These are phyloP conservation scores for Kuraishia piskuri DNA, from an alignment of 805 yeast genomes.

Conservation along the genomic window DNA sequence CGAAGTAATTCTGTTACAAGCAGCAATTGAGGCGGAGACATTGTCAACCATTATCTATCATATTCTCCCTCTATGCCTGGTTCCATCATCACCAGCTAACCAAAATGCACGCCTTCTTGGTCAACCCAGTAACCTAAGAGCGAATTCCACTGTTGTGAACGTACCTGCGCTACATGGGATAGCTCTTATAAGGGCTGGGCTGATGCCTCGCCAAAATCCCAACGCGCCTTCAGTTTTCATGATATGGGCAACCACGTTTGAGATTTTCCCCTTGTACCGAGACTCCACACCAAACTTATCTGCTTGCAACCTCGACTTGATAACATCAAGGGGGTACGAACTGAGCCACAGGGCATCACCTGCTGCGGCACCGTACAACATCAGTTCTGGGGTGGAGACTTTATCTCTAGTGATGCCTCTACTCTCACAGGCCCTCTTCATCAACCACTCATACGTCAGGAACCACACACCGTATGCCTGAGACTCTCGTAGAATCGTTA, in stretches of 20 bases:
- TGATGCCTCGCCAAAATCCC: constrained; percentile 58
- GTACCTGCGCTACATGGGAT: constrained; percentile 68
- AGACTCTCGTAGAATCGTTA: constrained; percentile 51
- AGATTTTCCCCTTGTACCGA: constrained; percentile 31
- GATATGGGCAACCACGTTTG: constrained; percentile 29
- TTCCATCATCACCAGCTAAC: no score
- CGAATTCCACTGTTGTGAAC: constrained; percentile 67
- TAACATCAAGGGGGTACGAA: constrained; percentile 45
- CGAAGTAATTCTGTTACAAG: no score
- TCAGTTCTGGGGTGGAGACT: constrained; percentile 45
- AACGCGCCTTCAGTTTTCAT: constrained; percentile 31
- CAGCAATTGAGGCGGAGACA: no score
- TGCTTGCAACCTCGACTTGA: constrained; percentile 44
- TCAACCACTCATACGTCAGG: constrained; percentile 50
- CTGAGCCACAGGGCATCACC: constrained; percentile 62
- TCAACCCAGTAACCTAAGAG: constrained; percentile 47
- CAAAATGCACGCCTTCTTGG: no score
- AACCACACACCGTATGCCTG: constrained; percentile 77
- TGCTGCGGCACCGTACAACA: constrained; percentile 22
- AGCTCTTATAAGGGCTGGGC: constrained; percentile 51
- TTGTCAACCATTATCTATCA: no score
- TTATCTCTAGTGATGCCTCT: constrained; percentile 33
- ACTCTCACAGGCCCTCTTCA: constrained; percentile 26
- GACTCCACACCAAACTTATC: constrained; percentile 41
- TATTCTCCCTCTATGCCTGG: no score